Percentiles rank a stretch among this genome's conserved stretches.
These are phyloP conservation scores for Xanthoparmelia taractica DNA, from an alignment of 495 filamentous ascomycete genomes.

Conservation along the genomic window DNA sequence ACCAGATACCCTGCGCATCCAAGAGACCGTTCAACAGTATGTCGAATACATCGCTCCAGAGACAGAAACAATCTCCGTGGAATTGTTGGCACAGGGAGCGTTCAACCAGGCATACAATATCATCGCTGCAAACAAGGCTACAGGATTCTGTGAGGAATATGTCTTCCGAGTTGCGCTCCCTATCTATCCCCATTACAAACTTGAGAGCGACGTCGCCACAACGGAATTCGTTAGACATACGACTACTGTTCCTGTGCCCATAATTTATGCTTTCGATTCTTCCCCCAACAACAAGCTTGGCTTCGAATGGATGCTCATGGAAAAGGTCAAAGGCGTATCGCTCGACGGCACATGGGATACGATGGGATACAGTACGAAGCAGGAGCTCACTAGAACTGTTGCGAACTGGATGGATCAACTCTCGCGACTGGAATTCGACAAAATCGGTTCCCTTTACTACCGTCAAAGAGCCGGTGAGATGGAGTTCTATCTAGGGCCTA, in stretches of 20 bases:
- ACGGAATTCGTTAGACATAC: conserved; percentile 38
- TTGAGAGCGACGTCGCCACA: conserved; percentile 49
- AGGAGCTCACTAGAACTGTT: conserved; percentile 30
- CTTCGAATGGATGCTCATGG: conserved; percentile 56
- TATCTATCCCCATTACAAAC: conserved; percentile 46
- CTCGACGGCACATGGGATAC: conserved; percentile 37
- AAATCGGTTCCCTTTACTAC: conserved; percentile 11
- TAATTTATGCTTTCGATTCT: conserved; percentile 42
- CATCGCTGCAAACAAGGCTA: background rate
- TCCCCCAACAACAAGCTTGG: conserved; percentile 40
- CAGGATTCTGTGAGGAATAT: background rate
- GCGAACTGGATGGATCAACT: conserved; percentile 33
- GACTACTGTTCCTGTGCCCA: conserved; percentile 47
- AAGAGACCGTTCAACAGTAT: background rate
- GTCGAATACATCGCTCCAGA: background rate
- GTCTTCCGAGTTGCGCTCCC: conserved; percentile 49
- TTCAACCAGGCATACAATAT: conserved; percentile 26
- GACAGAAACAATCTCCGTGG: background rate
- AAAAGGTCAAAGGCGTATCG: conserved; percentile 37
- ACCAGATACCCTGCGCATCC: background rate
- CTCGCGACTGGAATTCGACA: background rate
- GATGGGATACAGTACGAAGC: conserved; percentile 34
- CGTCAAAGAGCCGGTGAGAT: background rate
- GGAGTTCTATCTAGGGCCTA: conserved; percentile 3
- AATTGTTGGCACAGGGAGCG: conserved; percentile 14